Percentiles rank a stretch among this genome's conserved stretches.
Evolutionary conservation across 2,329 filamentous ascomycete genomes (phyloP).

Genomic region (Gaeumannomyces sp.): DNA sequence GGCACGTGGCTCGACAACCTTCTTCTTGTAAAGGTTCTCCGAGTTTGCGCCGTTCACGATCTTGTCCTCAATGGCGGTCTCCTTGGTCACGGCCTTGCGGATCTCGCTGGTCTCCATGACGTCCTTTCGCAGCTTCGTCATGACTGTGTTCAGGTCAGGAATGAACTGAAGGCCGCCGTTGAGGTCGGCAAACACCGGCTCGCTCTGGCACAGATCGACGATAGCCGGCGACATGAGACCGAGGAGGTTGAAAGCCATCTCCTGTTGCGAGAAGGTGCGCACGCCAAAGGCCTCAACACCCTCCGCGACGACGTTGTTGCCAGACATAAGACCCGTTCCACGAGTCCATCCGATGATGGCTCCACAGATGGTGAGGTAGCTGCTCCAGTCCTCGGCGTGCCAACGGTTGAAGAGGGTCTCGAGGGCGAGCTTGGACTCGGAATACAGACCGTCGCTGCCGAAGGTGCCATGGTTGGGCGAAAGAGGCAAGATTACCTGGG

Average conservation of each 20-base stretch:
- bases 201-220: slow-evolving; percentile 89
- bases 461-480: slow-evolving; percentile 99
- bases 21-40: slow-evolving; percentile 90
- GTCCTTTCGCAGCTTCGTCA: slow-evolving; percentile 88
- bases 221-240: slow-evolving; percentile 92
- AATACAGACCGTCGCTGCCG: slow-evolving; percentile 91
- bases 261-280: slow-evolving; percentile 96
- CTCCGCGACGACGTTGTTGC: slow-evolving; percentile 95
- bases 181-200: slow-evolving; percentile 94
- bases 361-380: slow-evolving; percentile 33
- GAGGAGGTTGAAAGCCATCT: slow-evolving; percentile 98
- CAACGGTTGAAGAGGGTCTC: slow-evolving; percentile 28
- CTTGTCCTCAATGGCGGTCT: slow-evolving; percentile 95
- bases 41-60: slow-evolving; percentile 91
- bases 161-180: slow-evolving; percentile 98
- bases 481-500: slow-evolving; percentile 90
- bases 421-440: slow-evolving; percentile 36
- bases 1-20: slow-evolving; percentile 84
- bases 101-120: slow-evolving; percentile 94
- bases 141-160: slow-evolving; percentile 87
- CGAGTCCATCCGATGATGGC: slow-evolving; percentile 39
- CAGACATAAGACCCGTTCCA: slow-evolving; percentile 63
- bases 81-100: slow-evolving; percentile 87
- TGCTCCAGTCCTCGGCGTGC: slow-evolving; percentile 29
- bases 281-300: slow-evolving; percentile 95